Evolutionary conservation across 2,329 filamentous ascomycete genomes (phyloP).

Genomic region (Blastomyces parvus): DNA sequence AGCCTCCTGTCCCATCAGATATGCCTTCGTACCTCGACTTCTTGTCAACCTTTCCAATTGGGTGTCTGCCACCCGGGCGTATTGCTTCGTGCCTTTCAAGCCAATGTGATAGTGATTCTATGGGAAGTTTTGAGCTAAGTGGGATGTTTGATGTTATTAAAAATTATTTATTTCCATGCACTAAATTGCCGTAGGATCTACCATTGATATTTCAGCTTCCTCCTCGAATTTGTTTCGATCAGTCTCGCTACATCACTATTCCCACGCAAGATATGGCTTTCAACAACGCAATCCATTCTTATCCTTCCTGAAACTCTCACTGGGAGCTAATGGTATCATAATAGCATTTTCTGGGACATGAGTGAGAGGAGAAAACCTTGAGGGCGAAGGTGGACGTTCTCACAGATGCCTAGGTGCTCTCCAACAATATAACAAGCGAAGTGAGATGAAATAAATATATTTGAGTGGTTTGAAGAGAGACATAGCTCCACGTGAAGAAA

Average conservation of each 20-base stretch:
- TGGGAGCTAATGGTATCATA: background rate
- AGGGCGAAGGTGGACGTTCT: background rate
- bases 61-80: background rate
- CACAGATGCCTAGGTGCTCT: background rate
- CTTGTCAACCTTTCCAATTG: background rate
- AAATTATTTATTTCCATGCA: background rate
- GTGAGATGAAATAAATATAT: background rate
- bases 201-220: background rate
- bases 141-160: background rate
- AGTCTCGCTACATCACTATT: background rate
- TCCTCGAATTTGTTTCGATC: background rate
- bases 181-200: background rate
- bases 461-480: background rate
- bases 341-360: background rate
- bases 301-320: background rate
- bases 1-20: background rate
- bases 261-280: background rate
- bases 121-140: background rate
- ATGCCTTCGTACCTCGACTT: background rate
- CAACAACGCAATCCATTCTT: background rate
- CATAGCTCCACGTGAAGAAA: background rate
- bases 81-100: background rate
- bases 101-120: background rate
- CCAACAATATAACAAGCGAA: background rate
- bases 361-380: background rate